Evolutionary conservation across 352 stramenopile genomes (phyloP), one percentile per base, ranked within the genome.

Genomic region (Pythium insidiosum): DNA sequence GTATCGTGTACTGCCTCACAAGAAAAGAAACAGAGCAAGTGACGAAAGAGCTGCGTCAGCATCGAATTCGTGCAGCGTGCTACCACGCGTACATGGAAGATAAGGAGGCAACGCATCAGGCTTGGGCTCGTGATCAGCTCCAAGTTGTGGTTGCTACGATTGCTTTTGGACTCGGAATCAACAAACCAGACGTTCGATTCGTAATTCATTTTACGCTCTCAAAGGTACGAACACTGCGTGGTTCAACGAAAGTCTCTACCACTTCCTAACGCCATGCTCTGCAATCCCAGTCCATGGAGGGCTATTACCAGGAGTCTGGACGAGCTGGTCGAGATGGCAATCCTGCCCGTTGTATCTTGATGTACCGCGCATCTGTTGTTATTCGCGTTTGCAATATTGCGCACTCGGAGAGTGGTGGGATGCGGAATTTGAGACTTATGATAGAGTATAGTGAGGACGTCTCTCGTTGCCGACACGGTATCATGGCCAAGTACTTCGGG

Each of bases 221-320:
- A 3, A 89, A 89, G 62, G 71, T 81, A n/a, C 44, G 48, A 4
- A 4, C 21, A 19, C 22, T 10, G 24, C 29, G 31, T 18, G 19
- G 38, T 48, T 91, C 37, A n/a, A n/a, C n/a, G n/a, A n/a, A n/a
- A n/a, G n/a, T n/a, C n/a, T n/a, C n/a, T n/a, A n/a, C n/a, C n/a
- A n/a, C n/a, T n/a, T n/a, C n/a, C n/a, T n/a, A n/a, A n/a, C n/a
- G n/a, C n/a, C n/a, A n/a, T n/a, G n/a, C n/a, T n/a, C n/a, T n/a
- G n/a, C n/a, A n/a, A n/a, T n/a, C n/a, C n/a, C 16, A 84, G 69
- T 96, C 81, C 7, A 62, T 99, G 29, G 96, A 99, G 69, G 94
- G 85, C 1, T 99, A 99, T 55, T 98, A 97, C 54, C 95, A 99
- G 67, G 95, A 99, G 68, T 94, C 82, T 12, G 96, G 96, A 6